Conservation (phyloP, 2,329 filamentous ascomycete species). For the Meredithiella fracta region DNA sequence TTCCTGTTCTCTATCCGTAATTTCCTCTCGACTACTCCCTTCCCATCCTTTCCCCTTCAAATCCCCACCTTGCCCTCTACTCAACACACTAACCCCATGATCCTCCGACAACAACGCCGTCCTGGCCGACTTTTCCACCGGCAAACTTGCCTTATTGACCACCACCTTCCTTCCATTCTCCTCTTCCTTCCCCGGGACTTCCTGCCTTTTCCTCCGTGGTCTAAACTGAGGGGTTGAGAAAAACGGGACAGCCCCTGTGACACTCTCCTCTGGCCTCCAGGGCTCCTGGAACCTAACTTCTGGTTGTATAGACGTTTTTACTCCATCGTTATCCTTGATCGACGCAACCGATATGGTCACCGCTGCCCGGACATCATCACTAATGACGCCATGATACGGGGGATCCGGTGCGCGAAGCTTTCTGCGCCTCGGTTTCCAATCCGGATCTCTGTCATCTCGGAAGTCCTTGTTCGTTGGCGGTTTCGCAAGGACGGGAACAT, state of each 20-base stretch:
- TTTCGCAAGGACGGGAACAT: slow-evolving; percentile 42
- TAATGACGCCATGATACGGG: neutral
- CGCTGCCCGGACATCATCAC: neutral
- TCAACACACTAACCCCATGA: slow-evolving; percentile 12
- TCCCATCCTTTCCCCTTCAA: neutral
- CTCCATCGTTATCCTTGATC: neutral
- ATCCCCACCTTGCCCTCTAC: neutral
- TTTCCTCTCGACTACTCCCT: neutral
- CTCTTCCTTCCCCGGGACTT: slow-evolving; percentile 3
- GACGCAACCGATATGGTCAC: neutral
- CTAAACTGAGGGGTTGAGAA: slow-evolving; percentile 12
- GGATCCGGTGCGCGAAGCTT: slow-evolving; percentile 5
- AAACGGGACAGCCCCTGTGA: slow-evolving; percentile 7
- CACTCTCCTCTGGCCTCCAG: slow-evolving; percentile 13
- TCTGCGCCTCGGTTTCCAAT: slow-evolving; percentile 19
- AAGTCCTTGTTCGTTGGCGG: slow-evolving; percentile 27
- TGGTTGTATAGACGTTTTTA: neutral
- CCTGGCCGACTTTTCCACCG: slow-evolving; percentile 8
- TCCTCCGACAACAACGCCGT: slow-evolving; percentile 12
- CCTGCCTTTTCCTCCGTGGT: slow-evolving; percentile 10
- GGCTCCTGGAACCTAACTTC: slow-evolving; percentile 19
- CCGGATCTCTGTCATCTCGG: slow-evolving; percentile 27
- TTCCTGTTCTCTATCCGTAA: neutral
- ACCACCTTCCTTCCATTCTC: neutral
- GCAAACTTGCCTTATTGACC: slow-evolving; percentile 8